Evolutionary conservation across 306 rosid species (phyloP).

Genomic region (Prosopis cineraria): DNA sequence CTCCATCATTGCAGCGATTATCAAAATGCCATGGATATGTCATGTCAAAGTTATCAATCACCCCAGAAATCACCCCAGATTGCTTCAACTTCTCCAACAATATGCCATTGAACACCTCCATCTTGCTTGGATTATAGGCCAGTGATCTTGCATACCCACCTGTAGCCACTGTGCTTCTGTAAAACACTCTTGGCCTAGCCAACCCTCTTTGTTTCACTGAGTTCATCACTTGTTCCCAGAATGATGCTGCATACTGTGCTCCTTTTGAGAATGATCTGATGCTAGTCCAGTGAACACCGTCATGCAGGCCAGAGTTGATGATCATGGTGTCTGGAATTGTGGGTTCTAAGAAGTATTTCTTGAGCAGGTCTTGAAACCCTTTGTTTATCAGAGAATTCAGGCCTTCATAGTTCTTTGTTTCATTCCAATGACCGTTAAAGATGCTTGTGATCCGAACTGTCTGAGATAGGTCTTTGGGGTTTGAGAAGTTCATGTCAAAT

Average conservation of each 20-base stretch:
- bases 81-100: conserved; percentile 69
- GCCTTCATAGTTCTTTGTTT: conserved; percentile 79
- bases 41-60: conserved; percentile 89
- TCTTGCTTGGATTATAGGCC: conserved; percentile 84
- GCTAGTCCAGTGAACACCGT: conserved; percentile 75
- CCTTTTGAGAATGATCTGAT: conserved; percentile 73
- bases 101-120: conserved; percentile 87
- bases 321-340: conserved; percentile 77
- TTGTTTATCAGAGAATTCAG: conserved; percentile 75
- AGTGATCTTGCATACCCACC: conserved; percentile 87
- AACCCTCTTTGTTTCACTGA: conserved; percentile 64
- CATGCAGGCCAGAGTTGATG: conserved; percentile 95
- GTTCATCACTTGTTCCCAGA: conserved; percentile 77
- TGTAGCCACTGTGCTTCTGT: conserved; percentile 81
- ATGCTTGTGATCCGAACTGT: conserved; percentile 85
- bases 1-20: conserved; percentile 93
- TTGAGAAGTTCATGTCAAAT: conserved; percentile 79
- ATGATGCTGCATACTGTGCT: conserved; percentile 72
- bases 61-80: conserved; percentile 65
- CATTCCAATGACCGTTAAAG: conserved; percentile 98
- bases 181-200: conserved; percentile 67
- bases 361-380: conserved; percentile 67
- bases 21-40: conserved; percentile 97
- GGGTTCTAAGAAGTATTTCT: conserved; percentile 67
- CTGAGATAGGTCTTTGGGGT: conserved; percentile 76